These are phyloP conservation scores for Colletotrichum liaoningense DNA, from an alignment of 2,329 filamentous ascomycete species.

Conservation along the genomic window DNA sequence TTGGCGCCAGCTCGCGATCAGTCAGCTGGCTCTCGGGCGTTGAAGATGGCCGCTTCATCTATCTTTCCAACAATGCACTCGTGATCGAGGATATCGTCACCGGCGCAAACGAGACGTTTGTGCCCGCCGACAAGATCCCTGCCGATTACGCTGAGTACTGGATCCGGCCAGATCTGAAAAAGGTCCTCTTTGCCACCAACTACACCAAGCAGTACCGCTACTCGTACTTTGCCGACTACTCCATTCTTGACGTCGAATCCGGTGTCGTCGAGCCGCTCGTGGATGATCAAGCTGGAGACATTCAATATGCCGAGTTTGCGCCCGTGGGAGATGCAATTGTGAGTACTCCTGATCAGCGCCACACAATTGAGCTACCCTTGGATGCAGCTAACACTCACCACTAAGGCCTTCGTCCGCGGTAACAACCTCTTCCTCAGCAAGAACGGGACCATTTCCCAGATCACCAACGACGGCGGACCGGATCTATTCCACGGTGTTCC, in stretches of 20 bases:
- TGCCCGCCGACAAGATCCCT: slow-evolving; percentile 68
- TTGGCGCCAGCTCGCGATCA: slow-evolving; percentile 58
- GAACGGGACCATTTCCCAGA: slow-evolving; percentile 64
- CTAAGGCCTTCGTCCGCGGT: slow-evolving; percentile 69
- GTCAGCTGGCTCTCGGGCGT: slow-evolving; percentile 69
- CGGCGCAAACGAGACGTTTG: slow-evolving; percentile 65
- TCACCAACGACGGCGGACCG: slow-evolving; percentile 69
- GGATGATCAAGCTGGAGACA: slow-evolving; percentile 69
- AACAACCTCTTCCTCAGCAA: slow-evolving; percentile 73
- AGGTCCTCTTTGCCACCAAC: slow-evolving; percentile 72
- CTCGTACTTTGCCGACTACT: slow-evolving; percentile 76
- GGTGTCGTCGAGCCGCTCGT: slow-evolving; percentile 67
- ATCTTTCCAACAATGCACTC: slow-evolving; percentile 61
- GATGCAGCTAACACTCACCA: background rate
- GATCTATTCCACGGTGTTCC: slow-evolving; percentile 74
- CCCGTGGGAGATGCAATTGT: slow-evolving; percentile 65
- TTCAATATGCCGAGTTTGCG: slow-evolving; percentile 74
- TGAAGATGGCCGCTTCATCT: slow-evolving; percentile 72
- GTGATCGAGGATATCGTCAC: slow-evolving; percentile 72
- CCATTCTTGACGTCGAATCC: slow-evolving; percentile 70
- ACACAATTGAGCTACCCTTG: background rate
- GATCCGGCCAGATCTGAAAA: slow-evolving; percentile 69
- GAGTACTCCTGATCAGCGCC: background rate
- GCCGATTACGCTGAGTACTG: slow-evolving; percentile 66
- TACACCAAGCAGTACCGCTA: slow-evolving; percentile 76